Evolutionary conservation across 2,329 filamentous ascomycete species (phyloP), one percentile per base, ranked within the genome.

Genomic region (Fusarium sp.): DNA sequence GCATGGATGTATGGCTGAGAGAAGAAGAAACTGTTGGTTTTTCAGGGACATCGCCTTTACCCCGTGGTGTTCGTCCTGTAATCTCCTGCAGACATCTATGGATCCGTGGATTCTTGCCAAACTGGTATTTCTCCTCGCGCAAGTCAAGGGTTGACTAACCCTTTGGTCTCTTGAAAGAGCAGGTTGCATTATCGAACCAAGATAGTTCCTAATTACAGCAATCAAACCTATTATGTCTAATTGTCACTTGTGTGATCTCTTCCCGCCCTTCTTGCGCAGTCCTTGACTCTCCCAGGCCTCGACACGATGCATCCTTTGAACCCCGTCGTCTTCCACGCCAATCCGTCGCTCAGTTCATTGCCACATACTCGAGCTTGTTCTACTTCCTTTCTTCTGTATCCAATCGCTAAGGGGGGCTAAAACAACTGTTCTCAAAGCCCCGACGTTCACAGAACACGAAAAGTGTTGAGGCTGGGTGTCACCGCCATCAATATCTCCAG

Each of bases 1-100:
- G 84, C 82, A 83, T 90, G 90, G 91, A 92, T 92, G 93, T 90
- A 92, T 91, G 87, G 89, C 88, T 64, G 85, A 89, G 91, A 92
- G 91, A 82, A 94, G 93, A 73, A 47, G 79, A 77, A 66, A 60
- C 40, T 71, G 69, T 77, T 79, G 72, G 76, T 69, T 78, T 77
- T 79, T 78, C 71, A 80, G 66, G 72, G 78, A 77, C 74, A 75
- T 74, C 74, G 67, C 73, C 68, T 52, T 61, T 70, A 57, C 54
- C 54, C 66, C 57, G 60, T 77, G 78, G 77, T 73, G 72, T 73
- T 75, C 70, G 68, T 75, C 77, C 75, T 68, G 75, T 79, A 68
- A 78, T 74, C 67, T 76, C 77, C 74, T 78, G 77, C 77, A 78
- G 68, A 79, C 73, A 79, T 74, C 61, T 6, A 47, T 38, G 31